These are phyloP conservation scores for Dujonia santamariae DNA, from an alignment of 1,139 yeast species.

Conservation along the genomic window DNA sequence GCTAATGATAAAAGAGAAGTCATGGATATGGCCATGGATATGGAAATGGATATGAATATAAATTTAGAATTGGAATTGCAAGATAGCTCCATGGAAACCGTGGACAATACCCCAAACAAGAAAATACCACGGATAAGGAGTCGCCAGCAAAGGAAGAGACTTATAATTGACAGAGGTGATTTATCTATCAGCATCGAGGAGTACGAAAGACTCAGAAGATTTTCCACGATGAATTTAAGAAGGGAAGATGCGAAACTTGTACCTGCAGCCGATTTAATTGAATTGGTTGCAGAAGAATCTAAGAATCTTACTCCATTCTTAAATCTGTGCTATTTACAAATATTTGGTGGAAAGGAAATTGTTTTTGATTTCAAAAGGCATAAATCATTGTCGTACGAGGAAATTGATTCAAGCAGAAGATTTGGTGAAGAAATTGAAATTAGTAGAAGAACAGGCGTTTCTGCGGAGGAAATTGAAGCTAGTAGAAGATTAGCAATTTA, in stretches of 20 bases:
- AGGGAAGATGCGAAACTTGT: neutral
- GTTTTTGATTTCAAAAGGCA: conserved; percentile 6
- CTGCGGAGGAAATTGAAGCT: conserved; percentile 4
- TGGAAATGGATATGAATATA: too few species aligned
- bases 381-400: conserved; percentile 6
- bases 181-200: too few species aligned
- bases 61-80: too few species aligned
- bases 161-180: too few species aligned
- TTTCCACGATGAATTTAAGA: neutral
- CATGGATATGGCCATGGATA: too few species aligned
- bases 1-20: too few species aligned
- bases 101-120: too few species aligned
- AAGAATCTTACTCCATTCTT: conserved; percentile 9
- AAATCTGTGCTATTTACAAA: conserved; percentile 8
- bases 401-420: too few species aligned
- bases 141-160: too few species aligned
- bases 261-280: neutral
- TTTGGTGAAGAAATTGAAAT: conserved; percentile 14
- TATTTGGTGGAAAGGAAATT: conserved; percentile 2
- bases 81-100: neutral
- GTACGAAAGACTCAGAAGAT: neutral
- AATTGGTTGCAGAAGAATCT: neutral
- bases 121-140: neutral
- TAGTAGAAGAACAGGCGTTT: conserved; percentile 15
- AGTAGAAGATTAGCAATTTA: conserved; percentile 1